phyloP scores from a whole-genome alignment of 164 flowering plant species.

The Santalum album region DNA sequence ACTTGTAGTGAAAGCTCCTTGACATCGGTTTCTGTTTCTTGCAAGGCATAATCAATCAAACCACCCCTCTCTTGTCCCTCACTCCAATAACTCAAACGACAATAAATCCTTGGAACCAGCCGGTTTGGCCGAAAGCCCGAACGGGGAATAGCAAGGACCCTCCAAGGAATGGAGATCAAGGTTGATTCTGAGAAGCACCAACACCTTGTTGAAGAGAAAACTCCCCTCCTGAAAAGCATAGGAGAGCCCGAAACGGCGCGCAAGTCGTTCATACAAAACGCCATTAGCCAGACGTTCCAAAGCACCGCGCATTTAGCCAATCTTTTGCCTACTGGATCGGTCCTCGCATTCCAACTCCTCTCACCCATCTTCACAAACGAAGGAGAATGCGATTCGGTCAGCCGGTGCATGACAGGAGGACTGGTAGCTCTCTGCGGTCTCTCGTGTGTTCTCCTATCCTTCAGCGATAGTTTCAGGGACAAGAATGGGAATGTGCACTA shows the following conservation, averaged over 20 bases:
- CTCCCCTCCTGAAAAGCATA: constrained; percentile 25
- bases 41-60: constrained; percentile 29
- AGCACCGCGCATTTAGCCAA: constrained; percentile 66
- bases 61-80: constrained; percentile 21
- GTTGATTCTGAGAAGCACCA: constrained; percentile 13
- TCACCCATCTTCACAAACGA: constrained; percentile 51
- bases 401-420: constrained; percentile 33
- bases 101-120: too few relatives aligned
- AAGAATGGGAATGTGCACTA: constrained; percentile 34
- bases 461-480: constrained; percentile 57
- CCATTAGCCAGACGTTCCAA: constrained; percentile 50
- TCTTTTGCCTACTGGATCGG: constrained; percentile 59
- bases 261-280: constrained; percentile 34
- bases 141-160: background rate
- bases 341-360: constrained; percentile 58
- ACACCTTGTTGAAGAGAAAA: constrained; percentile 16
- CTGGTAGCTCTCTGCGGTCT: constrained; percentile 45
- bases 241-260: constrained; percentile 16
- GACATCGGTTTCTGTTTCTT: constrained; percentile 22
- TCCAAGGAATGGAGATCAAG: constrained; percentile 32
- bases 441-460: constrained; percentile 44
- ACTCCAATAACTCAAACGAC: too few relatives aligned
- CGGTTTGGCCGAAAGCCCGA: background rate
- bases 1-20: constrained; percentile 2
- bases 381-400: constrained; percentile 42